Base-by-base conservation (phyloP, 108 stramenopile genomes). In the Cylindrotheca closterium region DNA sequence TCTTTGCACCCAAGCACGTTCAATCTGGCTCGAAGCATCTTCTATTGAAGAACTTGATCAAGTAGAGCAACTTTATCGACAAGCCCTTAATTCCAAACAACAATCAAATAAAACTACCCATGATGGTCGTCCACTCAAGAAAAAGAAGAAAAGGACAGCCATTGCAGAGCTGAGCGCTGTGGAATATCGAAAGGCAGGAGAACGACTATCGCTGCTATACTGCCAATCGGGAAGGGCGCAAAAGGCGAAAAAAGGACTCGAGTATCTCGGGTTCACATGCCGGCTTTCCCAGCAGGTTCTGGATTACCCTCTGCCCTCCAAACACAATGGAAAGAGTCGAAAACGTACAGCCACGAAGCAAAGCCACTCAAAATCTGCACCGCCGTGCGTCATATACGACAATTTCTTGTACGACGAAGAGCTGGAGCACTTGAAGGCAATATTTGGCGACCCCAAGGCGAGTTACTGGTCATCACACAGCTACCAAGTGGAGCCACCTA, bases 401-500 rank as follows among this genome's bases (percentile, higher is more conserved):
- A 68, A 84, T 21, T 88, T 88, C 67, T 67, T 92, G 51, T 58
- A 84, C 1, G 4, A 58, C 15, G 0, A 22, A 4, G 77, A 88
- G 79, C 60, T 83, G 27, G 12, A 78, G 29, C 55, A 68, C 31
- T 60, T 92, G 23, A 60, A 67, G 58, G 53, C 55, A 15, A 71
- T 83, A 2, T 92, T 88, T 79, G 54, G 67, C 51, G 75, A 80
- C 37, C 75, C 72, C 2, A 8, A 58, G 0, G 73, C 87, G 0
- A 61, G 53, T 61, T 92, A 92, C 64, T 92, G 91, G 91, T 74
- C 71, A 0, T 49, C 51, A 50, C 91, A 92, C 60, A 58, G 77
- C 27, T 92, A 92, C 71, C 46, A 64, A 49, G 73, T 89, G 34
- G 88, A 89, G 53, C 91, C 91, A 23, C 87, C 91, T 1, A 79